phyloP scores from a whole-genome alignment of 257 asterid genomes.

The Scutellaria barbata region DNA sequence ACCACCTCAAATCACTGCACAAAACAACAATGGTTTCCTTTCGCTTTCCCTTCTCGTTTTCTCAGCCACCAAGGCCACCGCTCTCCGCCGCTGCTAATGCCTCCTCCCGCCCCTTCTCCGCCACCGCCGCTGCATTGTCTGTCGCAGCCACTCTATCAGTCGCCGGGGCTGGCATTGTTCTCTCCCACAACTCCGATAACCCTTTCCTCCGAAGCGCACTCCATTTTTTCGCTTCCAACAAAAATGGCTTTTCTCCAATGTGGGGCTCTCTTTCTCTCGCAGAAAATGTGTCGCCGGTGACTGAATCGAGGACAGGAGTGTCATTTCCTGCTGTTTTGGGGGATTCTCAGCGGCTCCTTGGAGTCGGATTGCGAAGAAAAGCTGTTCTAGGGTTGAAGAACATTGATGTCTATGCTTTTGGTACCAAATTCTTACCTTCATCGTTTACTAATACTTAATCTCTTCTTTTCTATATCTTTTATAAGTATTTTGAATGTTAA shows the following conservation, averaged over 20 bases:
- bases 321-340: slow-evolving; percentile 73
- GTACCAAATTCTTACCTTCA: slow-evolving; percentile 45
- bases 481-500: background rate
- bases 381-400: slow-evolving; percentile 83
- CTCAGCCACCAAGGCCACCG: slow-evolving; percentile 72
- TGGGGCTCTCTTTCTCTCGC: slow-evolving; percentile 78
- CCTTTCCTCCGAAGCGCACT: slow-evolving; percentile 50
- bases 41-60: slow-evolving; percentile 88
- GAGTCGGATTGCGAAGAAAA: slow-evolving; percentile 75
- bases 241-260: slow-evolving; percentile 42
- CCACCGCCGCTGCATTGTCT: slow-evolving; percentile 44
- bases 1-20: slow-evolving; percentile 17
- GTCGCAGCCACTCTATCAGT: slow-evolving; percentile 47
- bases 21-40: slow-evolving; percentile 59
- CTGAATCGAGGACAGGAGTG: slow-evolving; percentile 75
- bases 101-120: slow-evolving; percentile 42
- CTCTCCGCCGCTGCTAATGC: slow-evolving; percentile 42
- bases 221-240: slow-evolving; percentile 45
- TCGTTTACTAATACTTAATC: background rate
- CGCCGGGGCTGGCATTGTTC: slow-evolving; percentile 61
- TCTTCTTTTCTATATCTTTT: background rate
- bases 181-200: slow-evolving; percentile 46
- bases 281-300: slow-evolving; percentile 50
- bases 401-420: slow-evolving; percentile 90
- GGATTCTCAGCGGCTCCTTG: slow-evolving; percentile 83